Base-by-base conservation (phyloP, 345 rosid species). In the Stellera chamaejasme region DNA sequence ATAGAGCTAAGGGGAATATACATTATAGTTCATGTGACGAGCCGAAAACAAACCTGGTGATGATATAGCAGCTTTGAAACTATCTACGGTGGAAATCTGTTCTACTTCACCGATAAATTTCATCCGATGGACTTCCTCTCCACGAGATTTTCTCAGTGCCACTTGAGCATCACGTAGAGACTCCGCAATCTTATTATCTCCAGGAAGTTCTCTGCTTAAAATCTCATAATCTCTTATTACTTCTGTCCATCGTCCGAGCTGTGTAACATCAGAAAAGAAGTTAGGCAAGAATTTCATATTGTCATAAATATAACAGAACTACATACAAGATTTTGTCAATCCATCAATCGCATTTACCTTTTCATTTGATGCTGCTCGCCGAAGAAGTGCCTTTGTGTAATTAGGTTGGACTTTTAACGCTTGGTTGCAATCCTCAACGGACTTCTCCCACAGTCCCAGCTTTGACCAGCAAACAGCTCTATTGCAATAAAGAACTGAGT, bases 401-500 rank as follows among this genome's bases (percentile, higher is more conserved):
- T 66, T 80, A 2, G 96, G 88, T 13, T 83, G 95, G 66, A 87
- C 72, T 55, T 61, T 68, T 36, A 93, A 70, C 0, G 99, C 95
- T 56, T 82, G 85, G 67, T 82, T 87, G 80, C 96, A 93, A 48
- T 90, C 97, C 61, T 83, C 95, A 43, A 90, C 63, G 61, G 97
- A 90, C 63, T 79, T 79, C 61, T 84, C 95, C 97, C 92, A 93
- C 46, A 66, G 50, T 61, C 95, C 95, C 3, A 87, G 95, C 68
- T 93, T 93, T 62, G 79, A 84, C 99, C 99, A 93, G 72, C 99
- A 93, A 26, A 88, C 88, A 23, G 99, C 97, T 82, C 97, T 79
- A 60, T 93, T 93, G 71, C 97, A 93, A 48, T 81, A 89, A n/a
- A 93, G 80, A 76, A 90, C 87, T 12, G 95, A 75, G 76, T 79